Conservation (phyloP, 208 protist genomes). For the Crithidia brevicula region DNA sequence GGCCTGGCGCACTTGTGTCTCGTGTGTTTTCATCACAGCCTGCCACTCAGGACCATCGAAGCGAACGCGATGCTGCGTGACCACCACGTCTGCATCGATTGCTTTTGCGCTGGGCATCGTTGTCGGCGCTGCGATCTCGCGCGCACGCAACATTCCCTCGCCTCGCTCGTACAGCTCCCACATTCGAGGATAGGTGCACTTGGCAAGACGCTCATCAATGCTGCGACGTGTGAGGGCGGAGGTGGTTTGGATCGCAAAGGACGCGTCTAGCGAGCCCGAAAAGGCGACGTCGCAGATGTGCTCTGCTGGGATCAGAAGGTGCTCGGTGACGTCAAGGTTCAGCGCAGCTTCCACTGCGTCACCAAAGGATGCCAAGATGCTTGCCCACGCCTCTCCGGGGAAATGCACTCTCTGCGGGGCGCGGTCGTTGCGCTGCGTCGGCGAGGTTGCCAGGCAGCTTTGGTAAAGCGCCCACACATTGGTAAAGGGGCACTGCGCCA, state of each 20-base stretch:
- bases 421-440: neutral
- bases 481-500: slow-evolving; percentile 20
- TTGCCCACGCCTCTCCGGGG: slow-evolving; percentile 26
- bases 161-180: slow-evolving; percentile 26
- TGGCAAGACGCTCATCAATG: slow-evolving; percentile 22
- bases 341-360: slow-evolving; percentile 18
- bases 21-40: slow-evolving; percentile 13
- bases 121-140: no score
- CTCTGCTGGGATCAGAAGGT: slow-evolving; percentile 10
- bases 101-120: no score
- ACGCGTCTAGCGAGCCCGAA: slow-evolving; percentile 4
- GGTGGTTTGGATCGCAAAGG: slow-evolving; percentile 45
- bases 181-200: slow-evolving; percentile 18
- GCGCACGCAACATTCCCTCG: no score
- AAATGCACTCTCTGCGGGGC: slow-evolving; percentile 32
- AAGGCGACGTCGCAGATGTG: slow-evolving; percentile 25
- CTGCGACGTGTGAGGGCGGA: slow-evolving; percentile 7
- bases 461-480: slow-evolving; percentile 20
- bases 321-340: slow-evolving; percentile 26
- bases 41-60: slow-evolving; percentile 52
- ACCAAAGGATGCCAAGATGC: neutral
- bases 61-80: slow-evolving; percentile 44
- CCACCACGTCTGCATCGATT: neutral
- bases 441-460: neutral
- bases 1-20: slow-evolving; percentile 26